phyloP scores from a whole-genome alignment of 2,329 filamentous ascomycete genomes.

The Aureobasidium lini region DNA sequence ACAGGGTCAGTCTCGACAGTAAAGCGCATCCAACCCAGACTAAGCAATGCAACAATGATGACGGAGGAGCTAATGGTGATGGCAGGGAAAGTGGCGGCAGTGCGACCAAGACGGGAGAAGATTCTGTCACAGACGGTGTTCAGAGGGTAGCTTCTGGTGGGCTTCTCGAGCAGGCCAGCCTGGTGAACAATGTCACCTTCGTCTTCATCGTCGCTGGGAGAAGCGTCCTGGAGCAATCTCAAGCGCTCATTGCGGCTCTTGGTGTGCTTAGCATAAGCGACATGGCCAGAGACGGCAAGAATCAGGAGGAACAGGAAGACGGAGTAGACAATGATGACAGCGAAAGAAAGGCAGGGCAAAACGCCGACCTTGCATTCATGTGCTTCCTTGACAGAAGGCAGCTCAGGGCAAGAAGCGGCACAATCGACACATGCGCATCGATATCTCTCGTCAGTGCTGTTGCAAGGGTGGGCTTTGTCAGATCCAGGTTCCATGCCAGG shows the following conservation, averaged over 20 bases:
- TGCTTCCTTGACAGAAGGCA: constrained; percentile 65
- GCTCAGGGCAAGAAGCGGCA: constrained; percentile 70
- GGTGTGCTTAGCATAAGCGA: constrained; percentile 66
- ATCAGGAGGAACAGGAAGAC: constrained; percentile 62
- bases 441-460: constrained; percentile 77
- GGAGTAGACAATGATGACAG: constrained; percentile 79
- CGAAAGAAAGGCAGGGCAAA: constrained; percentile 89
- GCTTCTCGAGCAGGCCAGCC: constrained; percentile 68
- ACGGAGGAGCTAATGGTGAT: constrained; percentile 73
- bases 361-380: constrained; percentile 74
- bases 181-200: constrained; percentile 78
- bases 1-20: constrained; percentile 87
- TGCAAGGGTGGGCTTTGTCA: constrained; percentile 76
- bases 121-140: constrained; percentile 75
- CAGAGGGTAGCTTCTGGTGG: constrained; percentile 70
- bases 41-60: constrained; percentile 69
- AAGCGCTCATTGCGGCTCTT: constrained; percentile 71
- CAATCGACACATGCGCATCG: constrained; percentile 94
- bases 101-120: constrained; percentile 73
- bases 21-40: constrained; percentile 81
- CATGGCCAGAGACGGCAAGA: constrained; percentile 61
- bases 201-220: constrained; percentile 85
- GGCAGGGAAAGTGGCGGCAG: constrained; percentile 73
- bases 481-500: constrained; percentile 64
- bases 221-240: constrained; percentile 76